phyloP scores from a whole-genome alignment of 169 alveolate species.

The Neospora caninum region DNA sequence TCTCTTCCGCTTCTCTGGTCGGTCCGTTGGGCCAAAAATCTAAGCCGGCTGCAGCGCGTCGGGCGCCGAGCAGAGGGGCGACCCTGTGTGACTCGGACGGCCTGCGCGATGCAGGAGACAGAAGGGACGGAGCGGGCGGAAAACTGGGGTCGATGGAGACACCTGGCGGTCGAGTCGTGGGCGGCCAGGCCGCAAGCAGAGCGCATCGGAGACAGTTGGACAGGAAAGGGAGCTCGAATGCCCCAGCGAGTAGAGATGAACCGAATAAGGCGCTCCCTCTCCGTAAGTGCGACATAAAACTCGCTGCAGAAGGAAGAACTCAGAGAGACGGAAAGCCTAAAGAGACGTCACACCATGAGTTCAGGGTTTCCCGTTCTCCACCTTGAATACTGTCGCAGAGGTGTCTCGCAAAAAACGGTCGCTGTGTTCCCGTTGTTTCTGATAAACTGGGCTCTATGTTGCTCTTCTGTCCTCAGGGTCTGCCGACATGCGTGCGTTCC shows the following conservation, averaged over 20 bases:
- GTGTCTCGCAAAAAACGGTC: no score
- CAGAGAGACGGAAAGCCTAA: no score
- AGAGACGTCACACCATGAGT: no score
- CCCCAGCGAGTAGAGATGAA: neutral
- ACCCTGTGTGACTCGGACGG: neutral
- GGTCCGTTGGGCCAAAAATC: neutral
- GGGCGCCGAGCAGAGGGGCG: neutral
- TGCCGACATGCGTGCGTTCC: conserved; percentile 20
- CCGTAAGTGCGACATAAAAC: neutral
- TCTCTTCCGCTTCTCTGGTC: neutral
- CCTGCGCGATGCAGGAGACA: no score
- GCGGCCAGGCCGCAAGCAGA: neutral
- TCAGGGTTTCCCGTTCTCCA: no score
- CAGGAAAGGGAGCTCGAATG: neutral
- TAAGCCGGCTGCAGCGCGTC: neutral
- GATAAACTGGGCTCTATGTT: neutral
- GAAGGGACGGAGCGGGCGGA: no score
- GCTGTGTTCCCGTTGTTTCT: no score
- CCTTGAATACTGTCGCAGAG: no score
- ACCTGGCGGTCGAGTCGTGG: neutral
- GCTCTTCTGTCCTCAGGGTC: neutral
- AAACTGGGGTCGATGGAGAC: no score
- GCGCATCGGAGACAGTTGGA: neutral
- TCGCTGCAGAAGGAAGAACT: no score
- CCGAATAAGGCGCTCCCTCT: neutral